phyloP scores from a whole-genome alignment of 306 rosid species.

The Sicyos edulis region DNA sequence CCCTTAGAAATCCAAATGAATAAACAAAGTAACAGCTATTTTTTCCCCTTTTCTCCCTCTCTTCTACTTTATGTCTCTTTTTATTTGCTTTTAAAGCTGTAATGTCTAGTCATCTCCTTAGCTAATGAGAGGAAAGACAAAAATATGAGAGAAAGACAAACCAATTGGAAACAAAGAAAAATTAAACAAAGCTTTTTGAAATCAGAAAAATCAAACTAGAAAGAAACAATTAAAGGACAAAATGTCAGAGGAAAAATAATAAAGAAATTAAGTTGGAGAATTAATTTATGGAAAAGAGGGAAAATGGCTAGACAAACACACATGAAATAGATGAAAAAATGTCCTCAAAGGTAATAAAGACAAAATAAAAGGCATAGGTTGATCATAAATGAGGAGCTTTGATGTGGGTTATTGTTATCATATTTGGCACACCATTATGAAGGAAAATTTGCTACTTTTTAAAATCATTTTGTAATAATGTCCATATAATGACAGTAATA shows the following conservation, averaged over 20 bases:
- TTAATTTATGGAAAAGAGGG: background rate
- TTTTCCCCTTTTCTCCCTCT: background rate
- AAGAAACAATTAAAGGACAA: background rate
- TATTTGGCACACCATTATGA: background rate
- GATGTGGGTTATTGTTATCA: background rate
- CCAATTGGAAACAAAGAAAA: slow-evolving; percentile 1
- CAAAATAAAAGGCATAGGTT: background rate
- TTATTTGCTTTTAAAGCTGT: background rate
- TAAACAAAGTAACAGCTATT: background rate
- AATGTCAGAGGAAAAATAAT: slow-evolving; percentile 1
- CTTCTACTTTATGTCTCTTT: slow-evolving; percentile 18
- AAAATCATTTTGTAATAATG: background rate
- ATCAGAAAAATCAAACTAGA: background rate
- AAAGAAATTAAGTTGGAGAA: background rate
- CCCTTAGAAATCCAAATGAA: background rate
- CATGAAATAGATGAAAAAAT: background rate
- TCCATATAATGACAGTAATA: background rate
- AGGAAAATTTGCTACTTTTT: background rate
- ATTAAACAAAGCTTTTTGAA: background rate
- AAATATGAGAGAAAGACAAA: slow-evolving; percentile 7
- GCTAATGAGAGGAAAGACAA: slow-evolving; percentile 12
- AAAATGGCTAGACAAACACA: slow-evolving; percentile 6
- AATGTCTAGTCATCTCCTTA: background rate
- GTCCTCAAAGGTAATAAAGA: background rate
- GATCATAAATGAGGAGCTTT: background rate